A percentile compares a stretch with the other conserved stretches of the same genome.
phyloP scores from a whole-genome alignment of 495 filamentous ascomycete species.

The Peziza echinospora region DNA sequence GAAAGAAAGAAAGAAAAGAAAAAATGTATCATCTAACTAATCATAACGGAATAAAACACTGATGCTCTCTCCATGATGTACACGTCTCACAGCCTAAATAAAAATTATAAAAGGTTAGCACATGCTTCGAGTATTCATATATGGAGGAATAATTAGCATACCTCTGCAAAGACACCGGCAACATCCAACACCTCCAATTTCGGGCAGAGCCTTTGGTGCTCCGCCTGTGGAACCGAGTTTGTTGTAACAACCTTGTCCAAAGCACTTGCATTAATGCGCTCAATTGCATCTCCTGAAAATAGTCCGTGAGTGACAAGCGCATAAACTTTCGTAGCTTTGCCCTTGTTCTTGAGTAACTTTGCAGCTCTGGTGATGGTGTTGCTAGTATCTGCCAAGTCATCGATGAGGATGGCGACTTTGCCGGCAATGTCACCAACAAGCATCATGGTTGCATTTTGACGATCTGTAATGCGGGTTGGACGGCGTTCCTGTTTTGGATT shows the following conservation, averaged over 20 bases:
- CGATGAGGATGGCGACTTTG: constrained; percentile 69
- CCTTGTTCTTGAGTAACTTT: constrained; percentile 74
- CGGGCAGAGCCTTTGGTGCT: constrained; percentile 47
- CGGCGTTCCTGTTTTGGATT: constrained; percentile 55
- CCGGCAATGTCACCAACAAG: constrained; percentile 72
- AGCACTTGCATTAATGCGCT: constrained; percentile 72
- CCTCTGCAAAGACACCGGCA: constrained; percentile 81
- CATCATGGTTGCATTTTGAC: constrained; percentile 97
- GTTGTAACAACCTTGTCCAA: constrained; percentile 85
- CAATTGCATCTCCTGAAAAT: constrained; percentile 80
- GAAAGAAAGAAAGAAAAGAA: no score
- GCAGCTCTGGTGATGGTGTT: constrained; percentile 94
- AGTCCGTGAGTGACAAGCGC: constrained; percentile 88
- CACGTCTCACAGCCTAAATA: constrained; percentile 63
- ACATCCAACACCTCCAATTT: constrained; percentile 90
- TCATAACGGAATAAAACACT: constrained; percentile 91
- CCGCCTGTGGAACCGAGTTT: constrained; percentile 79
- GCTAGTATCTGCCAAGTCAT: constrained; percentile 85
- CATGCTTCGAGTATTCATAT: neutral
- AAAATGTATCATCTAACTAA: no score
- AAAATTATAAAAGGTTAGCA: neutral
- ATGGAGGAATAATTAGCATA: constrained; percentile 12
- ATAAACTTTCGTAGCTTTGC: constrained; percentile 70
- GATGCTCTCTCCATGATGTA: constrained; percentile 96
- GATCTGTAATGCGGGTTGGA: constrained; percentile 77